Base-by-base conservation (phyloP, 371 early-diverging fungal genomes). In the Lichtheimia ramosa region DNA sequence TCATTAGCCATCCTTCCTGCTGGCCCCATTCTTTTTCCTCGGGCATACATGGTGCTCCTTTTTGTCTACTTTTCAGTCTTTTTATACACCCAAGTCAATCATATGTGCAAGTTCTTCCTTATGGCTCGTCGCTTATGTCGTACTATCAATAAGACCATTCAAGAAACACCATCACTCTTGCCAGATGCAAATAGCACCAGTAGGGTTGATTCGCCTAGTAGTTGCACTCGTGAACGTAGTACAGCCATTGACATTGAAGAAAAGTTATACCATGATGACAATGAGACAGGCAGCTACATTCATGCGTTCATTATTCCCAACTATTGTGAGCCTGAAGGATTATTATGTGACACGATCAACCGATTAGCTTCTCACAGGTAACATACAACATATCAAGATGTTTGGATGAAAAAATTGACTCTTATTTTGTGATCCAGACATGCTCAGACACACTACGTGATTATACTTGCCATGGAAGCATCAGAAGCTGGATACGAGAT, bases 391-490 rank as follows among this genome's bases (percentile, higher is more conserved):
- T 3, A 10, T 27, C 20, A 39, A 28, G 34, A 7, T 25, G 25
- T 25, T 53, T 34, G 10, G 34, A 34, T 34, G 7, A 27, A 34
- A 8, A 10, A 34, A 34, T 34, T 46, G 43, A 43, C 43, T 8
- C 12, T 51, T 4, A 25, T 25, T 59, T 54, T 40, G 16, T 43
- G 58, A 50, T 57, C 10, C 40, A 79, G 79, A 54, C 62, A 75
- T 62, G 77, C 81, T 25, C 63, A 57, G 14, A 71, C 68, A 3
- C 60, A 73, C 59, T 84, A 82, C 65, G 71, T 80, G 54, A 77
- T 89, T 25, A 72, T 87, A 51, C 71, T 89, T 34, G 92, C 91
- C n/a, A 92, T 92, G 92, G 92, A 92, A 65, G 84, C 78, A 18
- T 73, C 83, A 14, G 92, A 92, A 70, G 20, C 46, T 21, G 88